These are phyloP conservation scores for Starmera dryadoides DNA, from an alignment of 805 yeast genomes.

Conservation along the genomic window DNA sequence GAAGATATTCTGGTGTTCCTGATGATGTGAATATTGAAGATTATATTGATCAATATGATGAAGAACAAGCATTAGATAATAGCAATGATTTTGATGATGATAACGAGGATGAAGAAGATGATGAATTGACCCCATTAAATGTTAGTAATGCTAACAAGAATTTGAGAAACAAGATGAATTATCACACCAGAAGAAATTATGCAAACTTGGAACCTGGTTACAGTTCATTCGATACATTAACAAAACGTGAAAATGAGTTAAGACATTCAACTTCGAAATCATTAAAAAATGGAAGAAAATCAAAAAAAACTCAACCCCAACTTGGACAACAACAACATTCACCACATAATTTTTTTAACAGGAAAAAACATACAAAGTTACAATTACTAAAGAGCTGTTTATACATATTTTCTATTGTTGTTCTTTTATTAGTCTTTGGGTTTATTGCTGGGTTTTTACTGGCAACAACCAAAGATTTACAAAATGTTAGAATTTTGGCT, in stretches of 20 bases:
- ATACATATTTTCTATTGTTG: slow-evolving; percentile 26
- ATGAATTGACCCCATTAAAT: slow-evolving; percentile 20
- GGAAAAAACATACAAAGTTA: slow-evolving; percentile 20
- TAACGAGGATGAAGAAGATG: slow-evolving; percentile 19
- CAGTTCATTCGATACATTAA: slow-evolving; percentile 8
- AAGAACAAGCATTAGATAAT: slow-evolving; percentile 27
- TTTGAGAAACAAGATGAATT: slow-evolving; percentile 11
- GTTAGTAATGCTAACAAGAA: slow-evolving; percentile 14
- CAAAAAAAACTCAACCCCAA: slow-evolving; percentile 11
- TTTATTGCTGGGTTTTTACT: slow-evolving; percentile 77
- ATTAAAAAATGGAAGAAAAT: slow-evolving; percentile 7
- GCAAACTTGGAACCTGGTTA: background rate
- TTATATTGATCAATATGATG: slow-evolving; percentile 35
- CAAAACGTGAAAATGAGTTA: slow-evolving; percentile 6
- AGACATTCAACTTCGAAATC: slow-evolving; percentile 2
- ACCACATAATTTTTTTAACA: slow-evolving; percentile 39
- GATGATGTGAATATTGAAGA: slow-evolving; percentile 45
- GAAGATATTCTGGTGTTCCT: slow-evolving; percentile 67
- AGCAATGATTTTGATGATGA: slow-evolving; percentile 21
- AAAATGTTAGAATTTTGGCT: slow-evolving; percentile 52
- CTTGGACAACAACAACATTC: slow-evolving; percentile 27
- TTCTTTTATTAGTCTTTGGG: slow-evolving; percentile 58
- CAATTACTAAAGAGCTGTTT: slow-evolving; percentile 26
- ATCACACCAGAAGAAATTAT: background rate
- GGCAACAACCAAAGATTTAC: slow-evolving; percentile 81